Percentiles rank a stretch among this genome's conserved stretches.
Evolutionary conservation across 176 grass and related monocot genomes (phyloP).

Genomic region (Thinopyrum elongatum): DNA sequence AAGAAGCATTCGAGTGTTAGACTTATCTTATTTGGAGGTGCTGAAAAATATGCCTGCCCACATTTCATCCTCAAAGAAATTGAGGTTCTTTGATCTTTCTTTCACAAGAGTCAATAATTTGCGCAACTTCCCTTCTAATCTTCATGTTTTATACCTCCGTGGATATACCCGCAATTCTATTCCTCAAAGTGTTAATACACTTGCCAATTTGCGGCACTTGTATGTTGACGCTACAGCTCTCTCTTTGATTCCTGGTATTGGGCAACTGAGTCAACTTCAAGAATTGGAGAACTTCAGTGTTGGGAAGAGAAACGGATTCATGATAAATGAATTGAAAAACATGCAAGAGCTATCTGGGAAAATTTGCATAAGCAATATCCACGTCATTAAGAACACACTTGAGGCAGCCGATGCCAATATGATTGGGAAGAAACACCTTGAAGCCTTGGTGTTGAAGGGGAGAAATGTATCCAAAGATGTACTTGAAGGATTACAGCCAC

Average conservation of each 20-base stretch:
- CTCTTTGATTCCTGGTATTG: slow-evolving; percentile 23
- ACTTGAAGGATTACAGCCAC: background rate
- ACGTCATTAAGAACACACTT: slow-evolving; percentile 28
- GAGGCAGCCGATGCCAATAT: slow-evolving; percentile 18
- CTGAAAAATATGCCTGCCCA: background rate
- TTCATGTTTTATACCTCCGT: background rate
- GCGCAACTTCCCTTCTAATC: background rate
- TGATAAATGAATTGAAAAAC: slow-evolving; percentile 41
- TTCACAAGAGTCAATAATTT: background rate
- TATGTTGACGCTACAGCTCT: slow-evolving; percentile 1
- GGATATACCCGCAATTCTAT: background rate
- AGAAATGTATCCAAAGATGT: background rate
- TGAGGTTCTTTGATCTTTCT: slow-evolving; percentile 4
- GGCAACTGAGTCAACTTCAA: slow-evolving; percentile 41
- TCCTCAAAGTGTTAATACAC: slow-evolving; percentile 25
- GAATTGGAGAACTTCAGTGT: slow-evolving; percentile 11
- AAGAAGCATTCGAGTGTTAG: background rate
- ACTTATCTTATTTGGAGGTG: background rate
- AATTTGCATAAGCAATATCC: slow-evolving; percentile 23
- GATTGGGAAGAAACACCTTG: background rate
- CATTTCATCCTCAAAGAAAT: background rate
- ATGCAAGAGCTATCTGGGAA: slow-evolving; percentile 32
- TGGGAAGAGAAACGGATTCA: slow-evolving; percentile 17
- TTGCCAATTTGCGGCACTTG: slow-evolving; percentile 31
- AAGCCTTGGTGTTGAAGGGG: background rate